Evolutionary conservation across 176 grass and related monocot species (phyloP), one percentile per base, ranked within the genome.

Genomic region (Juncus effusus): DNA sequence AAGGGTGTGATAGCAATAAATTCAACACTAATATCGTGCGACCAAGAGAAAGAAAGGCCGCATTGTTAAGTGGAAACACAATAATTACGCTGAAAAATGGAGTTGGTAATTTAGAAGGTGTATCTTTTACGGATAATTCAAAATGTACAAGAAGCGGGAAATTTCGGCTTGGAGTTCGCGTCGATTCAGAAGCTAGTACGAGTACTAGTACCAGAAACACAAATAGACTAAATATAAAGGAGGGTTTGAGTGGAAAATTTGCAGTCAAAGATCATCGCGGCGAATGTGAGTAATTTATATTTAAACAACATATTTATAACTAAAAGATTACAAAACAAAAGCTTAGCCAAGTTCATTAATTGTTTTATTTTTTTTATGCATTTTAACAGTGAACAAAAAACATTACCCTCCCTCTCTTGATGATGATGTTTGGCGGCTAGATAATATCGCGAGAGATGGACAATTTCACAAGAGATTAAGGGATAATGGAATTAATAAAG

Each of bases 181-280:
- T 72, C 57, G 37, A 59, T 72, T 58, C 68, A 13, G 15, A 72
- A 15, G 8, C 3, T 1, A 4, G 8, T 35, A 78, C 74, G 7
- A 76, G 63, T 4, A 72, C 75, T 6, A 28, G 19, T 28, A 28
- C 19, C 19, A 28, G 19, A 28, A 28, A 28, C 19, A 28, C 19
- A 28, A 47, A 47, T 9, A 9, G 44, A 47, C 76, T 78, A 65
- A 77, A 76, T 11, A 72, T 99, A 64, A 78, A 85, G 73, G 89
- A 99, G 75, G 95, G 88, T 9, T 62, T 90, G 16, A 90, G 85
- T 74, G 85, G 84, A 7, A 81, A 89, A 19, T 99, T 99, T 79
- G 13, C 82, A 0, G 86, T 99, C 3, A 99, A 93, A 76, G 95
- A 99, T 85, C 95, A 99, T 78, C 95, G 95, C 38, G 95, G 95